Base-by-base conservation (phyloP, 2,329 filamentous ascomycete species). In the Albophoma yamanashiensis region DNA sequence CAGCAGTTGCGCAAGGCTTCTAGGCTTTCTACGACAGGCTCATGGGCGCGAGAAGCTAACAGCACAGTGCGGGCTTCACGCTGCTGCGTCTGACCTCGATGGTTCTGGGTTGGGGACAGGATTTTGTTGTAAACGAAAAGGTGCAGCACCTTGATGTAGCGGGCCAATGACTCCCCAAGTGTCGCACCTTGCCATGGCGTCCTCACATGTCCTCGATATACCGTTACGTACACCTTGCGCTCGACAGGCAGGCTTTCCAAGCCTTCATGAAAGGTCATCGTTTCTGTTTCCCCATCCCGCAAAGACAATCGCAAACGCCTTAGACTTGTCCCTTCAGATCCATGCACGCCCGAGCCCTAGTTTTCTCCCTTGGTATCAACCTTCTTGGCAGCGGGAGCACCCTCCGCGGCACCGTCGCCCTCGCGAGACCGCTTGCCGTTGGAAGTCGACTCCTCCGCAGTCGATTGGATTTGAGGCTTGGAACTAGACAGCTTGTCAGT, bases 321-420 rank as follows among this genome's bases (percentile, higher is more conserved):
- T 34, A 53, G 20, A 53, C 12, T 8, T 22, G 31, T 38, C 50
- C 31, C 12, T 36, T 36, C 43, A 45, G 39, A 42, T 45, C 45
- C 22, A 36, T 56, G 59, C 59, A 39, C 27, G 43, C 47, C 53
- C 58, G 56, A 22, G 58, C 60, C 36, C 60, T 60, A 57, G 65
- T 64, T 43, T 43, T 72, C 71, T 55, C 75, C 69, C 75, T 83
- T 83, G 68, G 69, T 74, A 64, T 87, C 82, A 47, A 85, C 78
- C 76, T 87, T 88, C 79, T 88, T 88, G 25, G 82, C 78, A 3
- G 82, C 75, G 38, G 78, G 81, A 60, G 77, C 76, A n/a, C 69
- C 74, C 15, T 68, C 66, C 4, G 69, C 65, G 38, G 67, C 70
- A 53, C 69, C 75, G 38, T 81, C 81, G 11, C 83, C 81, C 12